These are phyloP conservation scores for Stachybotrys chartarum DNA, from an alignment of 2,329 filamentous ascomycete species.

Conservation along the genomic window DNA sequence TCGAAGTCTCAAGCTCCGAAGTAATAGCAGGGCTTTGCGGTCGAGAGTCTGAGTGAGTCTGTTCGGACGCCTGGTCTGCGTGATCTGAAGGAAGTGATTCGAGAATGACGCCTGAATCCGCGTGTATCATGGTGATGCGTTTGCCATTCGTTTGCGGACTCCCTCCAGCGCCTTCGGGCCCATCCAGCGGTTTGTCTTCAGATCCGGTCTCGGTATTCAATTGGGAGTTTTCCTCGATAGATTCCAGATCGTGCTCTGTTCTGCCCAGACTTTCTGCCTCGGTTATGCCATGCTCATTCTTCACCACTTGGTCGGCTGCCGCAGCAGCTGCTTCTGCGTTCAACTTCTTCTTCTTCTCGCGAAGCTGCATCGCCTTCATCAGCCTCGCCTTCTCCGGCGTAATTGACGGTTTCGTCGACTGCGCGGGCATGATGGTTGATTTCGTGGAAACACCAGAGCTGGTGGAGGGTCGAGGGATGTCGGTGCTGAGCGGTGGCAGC, in stretches of 20 bases:
- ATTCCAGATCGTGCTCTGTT: conserved; percentile 3
- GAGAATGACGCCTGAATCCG: conserved; percentile 50
- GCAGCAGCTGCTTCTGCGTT: conserved; percentile 9
- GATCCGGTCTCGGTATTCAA: conserved; percentile 14
- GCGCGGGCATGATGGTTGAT: conserved; percentile 28
- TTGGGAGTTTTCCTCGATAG: conserved; percentile 9
- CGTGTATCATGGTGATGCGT: conserved; percentile 33
- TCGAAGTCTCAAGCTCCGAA: conserved; percentile 49
- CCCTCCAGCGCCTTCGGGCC: background rate
- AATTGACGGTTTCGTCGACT: conserved; percentile 45
- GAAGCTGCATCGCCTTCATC: conserved; percentile 88
- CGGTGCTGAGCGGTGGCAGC: conserved; percentile 12
- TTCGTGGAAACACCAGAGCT: conserved; percentile 39
- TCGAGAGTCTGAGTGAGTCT: conserved; percentile 48
- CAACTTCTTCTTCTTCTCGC: conserved; percentile 63
- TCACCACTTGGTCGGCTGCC: conserved; percentile 12
- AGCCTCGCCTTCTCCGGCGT: conserved; percentile 85
- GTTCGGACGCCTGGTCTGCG: conserved; percentile 39
- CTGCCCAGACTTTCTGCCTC: conserved; percentile 7
- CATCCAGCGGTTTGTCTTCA: conserved; percentile 7
- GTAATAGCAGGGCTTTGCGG: conserved; percentile 47
- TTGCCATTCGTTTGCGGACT: conserved; percentile 16
- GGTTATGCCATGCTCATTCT: conserved; percentile 13
- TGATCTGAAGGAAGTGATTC: conserved; percentile 34
- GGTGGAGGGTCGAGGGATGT: conserved; percentile 28